phyloP scores from a whole-genome alignment of 1,139 yeast species.

The Tardiomyces digboiensis region DNA sequence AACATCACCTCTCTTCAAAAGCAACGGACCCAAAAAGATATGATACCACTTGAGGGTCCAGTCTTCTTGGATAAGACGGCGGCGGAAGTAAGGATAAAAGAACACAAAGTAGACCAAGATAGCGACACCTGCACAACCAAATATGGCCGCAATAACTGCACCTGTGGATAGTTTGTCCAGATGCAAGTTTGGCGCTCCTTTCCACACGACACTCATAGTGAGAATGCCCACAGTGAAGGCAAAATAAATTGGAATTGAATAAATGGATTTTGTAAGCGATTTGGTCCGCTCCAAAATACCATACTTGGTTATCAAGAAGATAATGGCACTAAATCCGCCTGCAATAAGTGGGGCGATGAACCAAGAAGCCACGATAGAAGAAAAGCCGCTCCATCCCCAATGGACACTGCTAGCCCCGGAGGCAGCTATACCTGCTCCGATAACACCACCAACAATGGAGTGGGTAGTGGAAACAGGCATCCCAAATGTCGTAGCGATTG shows the following conservation, averaged over 20 bases:
- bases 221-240: slow-evolving; percentile 52
- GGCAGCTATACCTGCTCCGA: slow-evolving; percentile 71
- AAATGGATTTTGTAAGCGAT: slow-evolving; percentile 44
- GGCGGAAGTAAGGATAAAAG: slow-evolving; percentile 52
- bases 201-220: slow-evolving; percentile 41
- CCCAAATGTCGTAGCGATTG: slow-evolving; percentile 56
- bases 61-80: slow-evolving; percentile 53
- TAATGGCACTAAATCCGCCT: slow-evolving; percentile 49
- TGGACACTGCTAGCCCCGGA: slow-evolving; percentile 44
- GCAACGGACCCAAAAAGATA: slow-evolving; percentile 45
- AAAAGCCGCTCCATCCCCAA: slow-evolving; percentile 74
- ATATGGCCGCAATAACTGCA: slow-evolving; percentile 45
- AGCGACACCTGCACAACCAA: slow-evolving; percentile 57
- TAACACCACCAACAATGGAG: slow-evolving; percentile 68
- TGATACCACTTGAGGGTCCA: slow-evolving; percentile 60
- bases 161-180: slow-evolving; percentile 42
- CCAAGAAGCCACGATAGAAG: slow-evolving; percentile 75
- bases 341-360: slow-evolving; percentile 71
- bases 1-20: slow-evolving; percentile 42
- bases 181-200: slow-evolving; percentile 51
- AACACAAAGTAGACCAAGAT: slow-evolving; percentile 40
- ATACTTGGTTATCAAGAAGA: slow-evolving; percentile 52
- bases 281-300: slow-evolving; percentile 50
- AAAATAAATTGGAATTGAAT: slow-evolving; percentile 52
- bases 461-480: slow-evolving; percentile 78